phyloP scores from a whole-genome alignment of 495 filamentous ascomycete genomes.

The Cercophora scortea region DNA sequence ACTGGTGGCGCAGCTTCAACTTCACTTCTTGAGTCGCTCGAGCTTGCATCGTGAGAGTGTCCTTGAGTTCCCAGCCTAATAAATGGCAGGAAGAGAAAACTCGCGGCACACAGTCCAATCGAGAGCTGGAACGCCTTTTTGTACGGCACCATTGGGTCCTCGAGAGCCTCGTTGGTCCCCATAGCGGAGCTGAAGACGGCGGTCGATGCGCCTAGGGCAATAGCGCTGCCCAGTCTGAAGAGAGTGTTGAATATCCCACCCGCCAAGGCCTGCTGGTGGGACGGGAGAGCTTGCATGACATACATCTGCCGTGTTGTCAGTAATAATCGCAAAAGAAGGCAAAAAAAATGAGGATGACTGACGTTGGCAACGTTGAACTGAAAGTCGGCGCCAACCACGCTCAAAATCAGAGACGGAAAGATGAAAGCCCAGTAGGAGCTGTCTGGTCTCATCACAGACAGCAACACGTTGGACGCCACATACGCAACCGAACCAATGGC shows the following conservation, averaged over 20 bases:
- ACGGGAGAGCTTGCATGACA: conserved; percentile 45
- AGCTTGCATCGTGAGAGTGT: conserved; percentile 10
- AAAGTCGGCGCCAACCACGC: conserved; percentile 50
- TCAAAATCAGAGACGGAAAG: conserved; percentile 46
- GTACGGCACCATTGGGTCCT: conserved; percentile 31
- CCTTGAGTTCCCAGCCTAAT: conserved; percentile 38
- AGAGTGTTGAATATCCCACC: conserved; percentile 54
- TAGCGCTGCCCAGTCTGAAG: conserved; percentile 41
- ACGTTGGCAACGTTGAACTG: conserved; percentile 58
- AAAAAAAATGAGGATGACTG: conserved; percentile 8
- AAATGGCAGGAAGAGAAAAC: conserved; percentile 30
- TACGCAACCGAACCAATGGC: conserved; percentile 38
- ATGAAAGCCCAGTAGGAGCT: conserved; percentile 51
- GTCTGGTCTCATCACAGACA: conserved; percentile 27
- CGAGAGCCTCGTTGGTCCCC: conserved; percentile 21
- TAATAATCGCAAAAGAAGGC: background rate
- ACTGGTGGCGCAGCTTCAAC: background rate
- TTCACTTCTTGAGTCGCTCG: background rate
- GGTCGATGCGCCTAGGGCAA: conserved; percentile 46
- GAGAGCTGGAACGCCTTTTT: conserved; percentile 47
- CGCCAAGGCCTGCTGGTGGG: conserved; percentile 48
- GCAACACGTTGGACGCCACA: conserved; percentile 35
- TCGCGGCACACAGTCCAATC: conserved; percentile 44
- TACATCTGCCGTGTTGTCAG: conserved; percentile 34
- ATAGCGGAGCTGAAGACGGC: conserved; percentile 35